Evolutionary conservation across 2,329 filamentous ascomycete species (phyloP), one percentile per base, ranked within the genome.

Genomic region (Scopulariopsis brevicaulis): DNA sequence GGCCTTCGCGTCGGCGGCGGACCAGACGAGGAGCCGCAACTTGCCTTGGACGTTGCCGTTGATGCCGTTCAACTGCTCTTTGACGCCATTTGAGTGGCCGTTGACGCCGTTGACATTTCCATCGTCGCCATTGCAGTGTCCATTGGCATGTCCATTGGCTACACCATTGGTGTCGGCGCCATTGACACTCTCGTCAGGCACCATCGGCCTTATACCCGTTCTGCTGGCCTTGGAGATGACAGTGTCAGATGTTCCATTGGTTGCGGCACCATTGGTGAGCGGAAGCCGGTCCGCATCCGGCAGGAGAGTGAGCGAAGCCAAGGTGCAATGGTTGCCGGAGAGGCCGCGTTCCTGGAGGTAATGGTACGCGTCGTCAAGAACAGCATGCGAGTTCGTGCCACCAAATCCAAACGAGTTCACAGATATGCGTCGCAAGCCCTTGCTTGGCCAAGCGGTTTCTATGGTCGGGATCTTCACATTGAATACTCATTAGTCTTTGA

Each of bases 391-490:
- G 20, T 68, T 69, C 1, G 64, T 62, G 3, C 67, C 67, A 0
- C 67, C 66, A 7, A 64, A 67, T 0, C 66, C 67, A 18, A 69
- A 69, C 1, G 65, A 65, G 60, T 69, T 68, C 58, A 69, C 59
- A 20, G 61, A 63, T 2, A 61, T 60, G 15, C 64, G 57, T 0
- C 58, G 54, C 15, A 74, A 22, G 15, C 15, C 24, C 8, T 15
- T 35, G 28, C 22, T 8, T 11, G 40, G 54, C 54, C 54, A 56
- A 5, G 14, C 2, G 25, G 5, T 4, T 7, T 18, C 7, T 7
- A 22, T 14, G 37, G 54, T 50, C 43, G 43, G 40, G 20, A 50
- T 24, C 37, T 55, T 14, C 14, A 25, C 15, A 18, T 8, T 11
- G 8, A 15, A 22, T 7, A 4, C 6, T 4, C 5, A 24, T 50